Base-by-base conservation (phyloP, 2,329 filamentous ascomycete genomes). In the Plectosphaerella plurivora region DNA sequence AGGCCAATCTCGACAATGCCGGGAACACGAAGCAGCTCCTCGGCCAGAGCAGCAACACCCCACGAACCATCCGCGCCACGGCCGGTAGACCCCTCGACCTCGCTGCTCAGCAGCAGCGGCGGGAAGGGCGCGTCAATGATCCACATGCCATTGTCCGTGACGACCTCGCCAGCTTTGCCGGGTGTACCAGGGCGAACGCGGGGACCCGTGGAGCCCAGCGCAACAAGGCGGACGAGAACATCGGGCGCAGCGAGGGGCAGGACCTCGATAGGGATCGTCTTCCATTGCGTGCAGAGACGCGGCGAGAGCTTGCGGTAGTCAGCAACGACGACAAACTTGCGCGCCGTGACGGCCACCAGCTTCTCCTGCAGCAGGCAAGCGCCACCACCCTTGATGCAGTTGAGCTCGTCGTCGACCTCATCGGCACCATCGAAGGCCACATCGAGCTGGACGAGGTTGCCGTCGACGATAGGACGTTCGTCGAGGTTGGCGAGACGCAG, bases 281-380 rank as follows among this genome's bases (percentile, higher is more conserved):
- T 87, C 91, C 93, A 99, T 57, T 77, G 80, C 5, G 80, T 84
- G 53, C 84, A 81, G 25, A 99, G 82, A 42, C 89, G 83, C 36
- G 80, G 73, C 56, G 91, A 91, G 59, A 92, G 82, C 73, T 99
- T 99, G 63, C 94, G 85, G 68, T 92, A 95, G 72, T 99, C 94
- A 52, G 90, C 91, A 53, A 95, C 90, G 62, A 89, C 93, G 57
- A 97, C 79, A 64, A 97, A 96, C 66, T 89, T 89, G 70, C 84
- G 88, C 4, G 91, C 87, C 48, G 88, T 83, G 55, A 90, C 83
- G 5, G 92, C 92, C 5, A 99, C 92, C 36, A 99, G 78, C 76
- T 99, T 99, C 74, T 99, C 94, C 71, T 97, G 94, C 75, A 96
- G 96, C 52, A 97, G 74, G 71, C 94, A 99, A n/a, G 91, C 94